phyloP scores from a whole-genome alignment of 495 filamentous ascomycete genomes.

The Aspergillus homomorphus region DNA sequence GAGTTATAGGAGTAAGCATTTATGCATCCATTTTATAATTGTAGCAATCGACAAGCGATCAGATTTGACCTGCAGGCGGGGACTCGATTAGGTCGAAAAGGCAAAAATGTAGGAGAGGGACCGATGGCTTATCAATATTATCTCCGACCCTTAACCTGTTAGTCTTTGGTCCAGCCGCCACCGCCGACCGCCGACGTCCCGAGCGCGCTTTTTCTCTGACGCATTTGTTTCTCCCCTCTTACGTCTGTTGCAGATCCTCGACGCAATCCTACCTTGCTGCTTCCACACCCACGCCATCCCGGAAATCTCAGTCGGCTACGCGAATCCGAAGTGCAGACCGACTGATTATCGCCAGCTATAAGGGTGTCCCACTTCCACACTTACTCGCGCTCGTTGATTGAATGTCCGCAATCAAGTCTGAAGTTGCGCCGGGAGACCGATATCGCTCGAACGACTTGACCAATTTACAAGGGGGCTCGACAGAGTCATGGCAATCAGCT shows the following conservation, averaged over 20 bases:
- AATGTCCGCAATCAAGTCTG: conserved; percentile 25
- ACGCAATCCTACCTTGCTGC: background rate
- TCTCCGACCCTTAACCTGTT: conserved; percentile 19
- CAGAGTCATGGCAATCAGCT: conserved; percentile 38
- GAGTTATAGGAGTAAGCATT: background rate
- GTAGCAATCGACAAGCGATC: background rate
- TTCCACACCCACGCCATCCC: background rate
- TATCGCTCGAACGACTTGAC: conserved; percentile 23
- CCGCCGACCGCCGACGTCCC: conserved; percentile 20
- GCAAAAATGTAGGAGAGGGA: background rate
- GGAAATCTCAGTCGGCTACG: background rate
- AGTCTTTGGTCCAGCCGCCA: conserved; percentile 19
- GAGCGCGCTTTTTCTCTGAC: conserved; percentile 23
- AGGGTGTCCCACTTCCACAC: background rate
- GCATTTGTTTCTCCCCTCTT: conserved; percentile 8
- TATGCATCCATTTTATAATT: background rate
- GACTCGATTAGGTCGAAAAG: background rate
- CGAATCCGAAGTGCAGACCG: background rate
- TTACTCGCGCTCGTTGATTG: conserved; percentile 12
- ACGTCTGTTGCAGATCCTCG: conserved; percentile 8
- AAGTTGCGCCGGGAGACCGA: conserved; percentile 24
- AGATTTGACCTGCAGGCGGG: too few relatives aligned
- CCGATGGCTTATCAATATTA: conserved; percentile 17
- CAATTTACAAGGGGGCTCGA: conserved; percentile 10
- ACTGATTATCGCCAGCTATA: background rate